A percentile compares a stretch with the other conserved stretches of the same genome.
These are phyloP conservation scores for Seminavis robusta DNA, from an alignment of 108 stramenopile species.

Conservation along the genomic window DNA sequence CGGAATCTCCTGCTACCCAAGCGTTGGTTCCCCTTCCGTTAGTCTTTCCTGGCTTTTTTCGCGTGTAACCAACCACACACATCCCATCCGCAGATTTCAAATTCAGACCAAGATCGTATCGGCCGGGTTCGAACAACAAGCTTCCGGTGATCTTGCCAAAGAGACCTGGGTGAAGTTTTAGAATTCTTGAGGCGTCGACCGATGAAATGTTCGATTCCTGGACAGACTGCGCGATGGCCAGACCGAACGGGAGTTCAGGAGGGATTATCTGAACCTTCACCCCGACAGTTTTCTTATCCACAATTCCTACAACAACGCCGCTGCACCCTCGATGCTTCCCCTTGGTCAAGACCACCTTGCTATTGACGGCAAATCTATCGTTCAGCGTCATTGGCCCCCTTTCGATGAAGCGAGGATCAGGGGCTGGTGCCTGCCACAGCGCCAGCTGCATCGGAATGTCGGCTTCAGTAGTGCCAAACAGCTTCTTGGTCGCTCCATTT, in stretches of 20 bases:
- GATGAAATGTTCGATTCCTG: conserved; percentile 82
- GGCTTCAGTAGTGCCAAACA: conserved; percentile 92
- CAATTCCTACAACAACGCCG: conserved; percentile 64
- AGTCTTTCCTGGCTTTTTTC: conserved; percentile 50
- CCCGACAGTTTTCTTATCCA: conserved; percentile 70
- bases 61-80: conserved; percentile 87
- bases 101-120: conserved; percentile 92
- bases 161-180: conserved; percentile 72
- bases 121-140: conserved; percentile 77
- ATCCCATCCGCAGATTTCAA: conserved; percentile 77
- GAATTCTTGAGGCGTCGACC: conserved; percentile 74
- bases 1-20: conserved; percentile 82
- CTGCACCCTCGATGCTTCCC: conserved; percentile 76
- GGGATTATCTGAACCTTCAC: conserved; percentile 81
- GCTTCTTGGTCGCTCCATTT: conserved; percentile 86
- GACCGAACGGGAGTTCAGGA: conserved; percentile 91
- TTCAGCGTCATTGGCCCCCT: conserved; percentile 74
- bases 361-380: conserved; percentile 78
- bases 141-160: conserved; percentile 87
- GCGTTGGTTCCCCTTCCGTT: conserved; percentile 40
- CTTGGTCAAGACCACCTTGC: conserved; percentile 77
- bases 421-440: conserved; percentile 86
- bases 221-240: conserved; percentile 76
- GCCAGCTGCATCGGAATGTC: conserved; percentile 94
- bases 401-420: conserved; percentile 93